Evolutionary conservation across 1,139 yeast species (phyloP), one percentile per base, ranked within the genome.

Genomic region (Blastobotrys malaysiensis): DNA sequence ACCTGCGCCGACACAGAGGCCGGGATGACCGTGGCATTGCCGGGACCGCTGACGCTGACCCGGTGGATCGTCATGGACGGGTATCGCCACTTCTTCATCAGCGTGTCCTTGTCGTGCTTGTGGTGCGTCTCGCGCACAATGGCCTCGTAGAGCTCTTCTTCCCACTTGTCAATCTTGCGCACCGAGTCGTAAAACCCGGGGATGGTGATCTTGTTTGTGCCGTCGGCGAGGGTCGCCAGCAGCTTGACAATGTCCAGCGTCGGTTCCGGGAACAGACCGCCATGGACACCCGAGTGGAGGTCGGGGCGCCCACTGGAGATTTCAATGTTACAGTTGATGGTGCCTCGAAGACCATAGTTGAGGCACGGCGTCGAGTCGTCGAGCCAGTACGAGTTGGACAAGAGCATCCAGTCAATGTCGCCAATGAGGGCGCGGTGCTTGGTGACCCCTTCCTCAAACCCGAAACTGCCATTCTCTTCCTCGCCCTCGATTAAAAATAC

Each of bases 221-320:
- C 74, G 9, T 79, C 79, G 46, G 83, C 79, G 53, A 90, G 73
- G 52, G 80, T 79, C 7, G 93, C 78, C 43, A 91, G 72, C 16
- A 91, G 65, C 56, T 84, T 86, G 51, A 91, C 79, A 66, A 93
- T 71, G 65, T 93, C 98, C 74, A 88, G 81, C 0, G 95, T 84
- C 1, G 99, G 98, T 63, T 93, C 99, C 55, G 86, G 78, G 62
- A 82, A 81, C 9, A 86, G 84, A 56, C 98, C 99, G 49, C 99
- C 99, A 71, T 91, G 96, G 14, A 93, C 95, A 58, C 99, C 99
- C 0, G 97, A 89, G 65, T 93, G 99, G 58, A 96, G 76, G 70
- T 93, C 98, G 1, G 96, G 96, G 58, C 78, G 78, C 56, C 82
- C 89, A 51, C 91, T 83, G 53, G 76, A 74, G 14, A 93, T 77